Conservation (phyloP, 2,329 filamentous ascomycete species). For the Didymella pomorum region DNA sequence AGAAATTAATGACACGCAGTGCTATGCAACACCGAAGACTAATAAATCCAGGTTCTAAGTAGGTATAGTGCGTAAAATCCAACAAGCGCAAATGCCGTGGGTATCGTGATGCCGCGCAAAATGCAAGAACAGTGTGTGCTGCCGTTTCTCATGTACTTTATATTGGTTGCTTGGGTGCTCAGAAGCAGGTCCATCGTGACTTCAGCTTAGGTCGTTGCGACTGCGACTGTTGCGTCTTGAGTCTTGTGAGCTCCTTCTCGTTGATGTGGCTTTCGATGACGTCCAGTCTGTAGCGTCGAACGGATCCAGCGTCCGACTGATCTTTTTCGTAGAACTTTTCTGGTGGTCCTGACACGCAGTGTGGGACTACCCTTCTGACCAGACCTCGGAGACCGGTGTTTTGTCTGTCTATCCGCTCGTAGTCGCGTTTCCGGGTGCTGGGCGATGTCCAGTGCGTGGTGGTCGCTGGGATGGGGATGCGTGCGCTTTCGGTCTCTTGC, state of each 20-base stretch:
- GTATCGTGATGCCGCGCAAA: conserved; percentile 41
- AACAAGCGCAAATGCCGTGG: conserved; percentile 36
- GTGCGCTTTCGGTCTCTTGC: conserved; percentile 31
- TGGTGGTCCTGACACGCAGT: conserved; percentile 45
- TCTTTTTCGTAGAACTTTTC: conserved; percentile 50
- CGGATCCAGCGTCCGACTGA: conserved; percentile 46
- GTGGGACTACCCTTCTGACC: conserved; percentile 41
- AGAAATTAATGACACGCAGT: conserved; percentile 22
- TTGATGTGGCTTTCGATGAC: conserved; percentile 35
- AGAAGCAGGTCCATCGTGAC: conserved; percentile 43
- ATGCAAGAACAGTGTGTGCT: conserved; percentile 26
- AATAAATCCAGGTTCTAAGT: conserved; percentile 28
- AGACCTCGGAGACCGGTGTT: conserved; percentile 49
- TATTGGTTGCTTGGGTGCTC: conserved; percentile 12
- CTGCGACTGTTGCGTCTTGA: conserved; percentile 21
- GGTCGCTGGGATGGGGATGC: conserved; percentile 29
- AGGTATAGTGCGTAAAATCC: conserved; percentile 26
- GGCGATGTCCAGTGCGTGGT: conserved; percentile 52
- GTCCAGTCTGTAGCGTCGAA: conserved; percentile 49
- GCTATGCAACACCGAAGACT: conserved; percentile 18
- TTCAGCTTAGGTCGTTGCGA: conserved; percentile 23
- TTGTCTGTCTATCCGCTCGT: conserved; percentile 49
- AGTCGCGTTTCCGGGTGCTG: conserved; percentile 45
- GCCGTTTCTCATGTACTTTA: conserved; percentile 17
- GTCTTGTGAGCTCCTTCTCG: conserved; percentile 32